phyloP scores from a whole-genome alignment of 768 basidiomycete genomes.

The Leccinum rimulosum region DNA sequence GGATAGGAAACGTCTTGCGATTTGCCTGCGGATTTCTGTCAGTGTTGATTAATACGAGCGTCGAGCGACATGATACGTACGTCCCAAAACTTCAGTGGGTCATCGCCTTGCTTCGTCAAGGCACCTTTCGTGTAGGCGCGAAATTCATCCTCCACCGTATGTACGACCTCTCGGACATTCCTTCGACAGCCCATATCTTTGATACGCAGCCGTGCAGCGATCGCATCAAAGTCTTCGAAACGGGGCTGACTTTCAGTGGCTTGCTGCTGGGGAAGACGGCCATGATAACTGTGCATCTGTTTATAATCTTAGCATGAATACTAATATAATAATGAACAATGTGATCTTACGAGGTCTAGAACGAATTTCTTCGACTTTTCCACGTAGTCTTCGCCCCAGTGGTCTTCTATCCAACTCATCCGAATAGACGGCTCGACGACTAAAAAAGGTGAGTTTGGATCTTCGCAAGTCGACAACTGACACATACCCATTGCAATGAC shows the following conservation, averaged over 20 bases:
- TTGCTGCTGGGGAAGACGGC: background rate
- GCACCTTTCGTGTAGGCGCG: background rate
- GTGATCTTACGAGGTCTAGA: background rate
- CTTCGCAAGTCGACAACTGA: background rate
- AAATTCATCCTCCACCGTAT: background rate
- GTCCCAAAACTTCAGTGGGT: background rate
- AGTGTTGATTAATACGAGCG: background rate
- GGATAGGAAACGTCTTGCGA: background rate
- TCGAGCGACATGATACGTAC: background rate
- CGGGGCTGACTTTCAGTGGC: background rate
- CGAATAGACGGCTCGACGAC: background rate
- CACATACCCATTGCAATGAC: background rate
- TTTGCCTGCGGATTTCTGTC: background rate
- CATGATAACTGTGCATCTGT: background rate
- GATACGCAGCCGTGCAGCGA: background rate
- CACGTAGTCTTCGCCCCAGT: background rate
- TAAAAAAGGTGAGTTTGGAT: background rate
- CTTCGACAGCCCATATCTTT: background rate
- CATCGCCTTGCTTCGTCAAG: background rate
- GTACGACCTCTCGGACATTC: background rate
- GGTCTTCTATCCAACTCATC: background rate
- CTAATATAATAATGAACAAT: background rate
- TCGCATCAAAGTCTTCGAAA: background rate
- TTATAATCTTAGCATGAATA: background rate
- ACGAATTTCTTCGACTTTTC: background rate